These are phyloP conservation scores for Leptographium procerum DNA, from an alignment of 2,329 filamentous ascomycete species.

Conservation along the genomic window DNA sequence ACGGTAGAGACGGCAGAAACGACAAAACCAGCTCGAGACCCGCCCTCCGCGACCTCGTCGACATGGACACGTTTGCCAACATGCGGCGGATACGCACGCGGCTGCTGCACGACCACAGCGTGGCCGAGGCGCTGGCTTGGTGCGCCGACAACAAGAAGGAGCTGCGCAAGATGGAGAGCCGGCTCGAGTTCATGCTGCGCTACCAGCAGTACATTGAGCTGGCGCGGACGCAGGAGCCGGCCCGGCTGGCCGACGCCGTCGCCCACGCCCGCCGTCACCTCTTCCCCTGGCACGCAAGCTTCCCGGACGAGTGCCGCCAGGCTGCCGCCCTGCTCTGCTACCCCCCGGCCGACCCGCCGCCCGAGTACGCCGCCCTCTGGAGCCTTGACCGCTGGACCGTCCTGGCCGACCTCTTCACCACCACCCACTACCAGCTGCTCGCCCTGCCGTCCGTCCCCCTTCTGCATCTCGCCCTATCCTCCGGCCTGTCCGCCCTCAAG, in stretches of 20 bases:
- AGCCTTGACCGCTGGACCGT: conserved; percentile 59
- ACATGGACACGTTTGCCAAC: conserved; percentile 76
- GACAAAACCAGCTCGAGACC: too few relatives aligned
- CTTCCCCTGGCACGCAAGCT: conserved; percentile 54
- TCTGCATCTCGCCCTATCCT: conserved; percentile 80
- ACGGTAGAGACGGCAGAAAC: not conserved
- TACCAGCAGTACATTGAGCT: conserved; percentile 94
- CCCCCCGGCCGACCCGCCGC: conserved; percentile 38
- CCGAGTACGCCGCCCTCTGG: conserved; percentile 51
- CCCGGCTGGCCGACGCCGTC: conserved; percentile 65
- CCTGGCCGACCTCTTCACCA: conserved; percentile 70
- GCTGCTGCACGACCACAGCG: conserved; percentile 52
- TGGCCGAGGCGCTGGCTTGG: conserved; percentile 75
- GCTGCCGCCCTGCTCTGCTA: conserved; percentile 76
- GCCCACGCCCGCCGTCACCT: conserved; percentile 75
- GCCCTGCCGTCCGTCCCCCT: conserved; percentile 72
- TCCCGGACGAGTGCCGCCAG: conserved; percentile 55
- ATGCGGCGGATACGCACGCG: conserved; percentile 69
- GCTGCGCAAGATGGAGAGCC: conserved; percentile 77
- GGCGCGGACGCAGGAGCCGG: conserved; percentile 52
- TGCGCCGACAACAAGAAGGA: conserved; percentile 89
- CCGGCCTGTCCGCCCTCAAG: conserved; percentile 88
- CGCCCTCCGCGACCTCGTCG: conserved; percentile 74
- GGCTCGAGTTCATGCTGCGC: conserved; percentile 84
- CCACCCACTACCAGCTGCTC: conserved; percentile 77